These are phyloP conservation scores for Komagataella populi DNA, from an alignment of 805 yeast genomes.

Conservation along the genomic window DNA sequence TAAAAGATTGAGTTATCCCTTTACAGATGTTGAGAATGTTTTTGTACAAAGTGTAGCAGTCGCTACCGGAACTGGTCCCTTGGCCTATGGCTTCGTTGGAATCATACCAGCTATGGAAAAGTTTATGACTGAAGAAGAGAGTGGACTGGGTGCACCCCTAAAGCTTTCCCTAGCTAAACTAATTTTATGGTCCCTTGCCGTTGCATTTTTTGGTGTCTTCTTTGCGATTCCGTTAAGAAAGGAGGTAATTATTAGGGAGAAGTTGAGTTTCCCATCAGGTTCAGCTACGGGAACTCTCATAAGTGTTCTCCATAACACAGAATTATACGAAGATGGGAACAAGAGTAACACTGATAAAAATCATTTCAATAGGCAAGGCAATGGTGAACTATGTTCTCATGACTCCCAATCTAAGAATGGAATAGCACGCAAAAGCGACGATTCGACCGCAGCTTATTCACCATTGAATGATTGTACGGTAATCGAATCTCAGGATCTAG, in stretches of 20 bases:
- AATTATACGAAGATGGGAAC: conserved; percentile 24
- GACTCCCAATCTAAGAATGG: background rate
- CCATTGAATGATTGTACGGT: conserved; percentile 12
- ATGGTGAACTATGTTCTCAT: background rate
- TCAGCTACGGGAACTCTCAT: conserved; percentile 91
- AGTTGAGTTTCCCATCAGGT: conserved; percentile 88
- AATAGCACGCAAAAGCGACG: background rate
- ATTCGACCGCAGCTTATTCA: background rate
- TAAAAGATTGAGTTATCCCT: conserved; percentile 22
- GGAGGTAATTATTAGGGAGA: conserved; percentile 80
- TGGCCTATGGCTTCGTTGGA: conserved; percentile 91
- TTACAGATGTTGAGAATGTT: conserved; percentile 89
- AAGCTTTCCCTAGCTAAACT: conserved; percentile 34
- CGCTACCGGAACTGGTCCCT: conserved; percentile 95
- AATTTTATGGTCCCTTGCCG: conserved; percentile 70
- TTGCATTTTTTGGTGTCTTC: conserved; percentile 91
- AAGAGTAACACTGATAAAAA: background rate
- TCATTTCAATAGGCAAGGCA: background rate
- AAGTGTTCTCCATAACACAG: conserved; percentile 70
- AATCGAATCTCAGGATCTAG: conserved; percentile 20
- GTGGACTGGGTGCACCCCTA: conserved; percentile 37
- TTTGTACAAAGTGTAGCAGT: conserved; percentile 87
- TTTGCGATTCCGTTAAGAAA: conserved; percentile 82
- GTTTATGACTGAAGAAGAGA: conserved; percentile 65
- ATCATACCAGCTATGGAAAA: conserved; percentile 93